Evolutionary conservation across 2,329 filamentous ascomycete species (phyloP).

Genomic region (Rhynchosporium graminicola): DNA sequence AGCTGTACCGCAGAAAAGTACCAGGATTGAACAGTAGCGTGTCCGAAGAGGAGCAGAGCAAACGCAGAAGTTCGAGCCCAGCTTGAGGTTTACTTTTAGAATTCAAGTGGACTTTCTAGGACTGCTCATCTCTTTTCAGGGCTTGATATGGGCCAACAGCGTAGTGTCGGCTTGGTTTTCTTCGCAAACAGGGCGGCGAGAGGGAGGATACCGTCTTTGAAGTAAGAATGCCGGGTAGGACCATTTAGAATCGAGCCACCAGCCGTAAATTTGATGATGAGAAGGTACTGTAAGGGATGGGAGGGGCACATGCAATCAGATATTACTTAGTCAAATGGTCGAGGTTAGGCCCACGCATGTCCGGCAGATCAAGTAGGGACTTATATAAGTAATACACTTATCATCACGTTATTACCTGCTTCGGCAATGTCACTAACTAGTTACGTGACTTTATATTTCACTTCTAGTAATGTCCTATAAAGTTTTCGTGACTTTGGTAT

Average conservation of each 20-base stretch:
- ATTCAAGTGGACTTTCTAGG: slow-evolving; percentile 13
- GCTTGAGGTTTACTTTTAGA: not conserved
- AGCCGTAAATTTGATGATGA: not conserved
- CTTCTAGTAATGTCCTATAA: too few relatives aligned
- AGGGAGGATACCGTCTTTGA: slow-evolving; percentile 11
- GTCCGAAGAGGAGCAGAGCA: slow-evolving; percentile 22
- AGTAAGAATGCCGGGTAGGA: slow-evolving; percentile 12
- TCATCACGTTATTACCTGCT: too few relatives aligned
- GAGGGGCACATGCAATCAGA: slow-evolving; percentile 1
- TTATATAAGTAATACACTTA: too few relatives aligned
- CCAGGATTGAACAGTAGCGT: slow-evolving; percentile 32
- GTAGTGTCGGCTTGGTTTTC: slow-evolving; percentile 12
- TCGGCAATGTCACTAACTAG: too few relatives aligned
- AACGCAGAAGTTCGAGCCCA: slow-evolving; percentile 24
- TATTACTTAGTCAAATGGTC: not conserved
- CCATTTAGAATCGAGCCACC: not conserved
- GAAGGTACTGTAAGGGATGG: not conserved
- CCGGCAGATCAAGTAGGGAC: too few relatives aligned
- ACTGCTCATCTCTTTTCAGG: slow-evolving; percentile 30
- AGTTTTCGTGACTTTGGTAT: too few relatives aligned
- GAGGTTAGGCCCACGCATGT: too few relatives aligned
- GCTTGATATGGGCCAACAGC: slow-evolving; percentile 2
- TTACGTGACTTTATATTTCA: too few relatives aligned
- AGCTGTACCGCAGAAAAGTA: slow-evolving; percentile 29
- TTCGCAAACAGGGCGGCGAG: slow-evolving; percentile 18